phyloP scores from a whole-genome alignment of 306 rosid species.

The Cucurbita moschata region DNA sequence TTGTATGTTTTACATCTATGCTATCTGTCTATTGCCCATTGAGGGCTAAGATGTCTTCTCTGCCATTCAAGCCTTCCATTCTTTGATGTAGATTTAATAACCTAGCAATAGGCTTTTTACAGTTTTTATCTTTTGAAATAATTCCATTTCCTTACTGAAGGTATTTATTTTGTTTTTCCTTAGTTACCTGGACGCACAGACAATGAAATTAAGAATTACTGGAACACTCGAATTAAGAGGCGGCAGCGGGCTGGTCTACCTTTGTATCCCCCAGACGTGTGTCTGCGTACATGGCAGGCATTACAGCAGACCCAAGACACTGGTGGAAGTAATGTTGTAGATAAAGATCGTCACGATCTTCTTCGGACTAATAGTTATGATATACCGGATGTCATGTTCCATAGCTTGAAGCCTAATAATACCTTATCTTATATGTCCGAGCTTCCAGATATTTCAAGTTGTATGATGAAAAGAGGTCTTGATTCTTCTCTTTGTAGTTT shows the following conservation, averaged over 20 bases:
- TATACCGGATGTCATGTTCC: slow-evolving; percentile 48
- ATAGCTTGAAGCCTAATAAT: slow-evolving; percentile 35
- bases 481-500: slow-evolving; percentile 48
- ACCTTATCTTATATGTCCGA: slow-evolving; percentile 38
- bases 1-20: background rate
- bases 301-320: slow-evolving; percentile 33
- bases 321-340: slow-evolving; percentile 28
- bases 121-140: slow-evolving; percentile 5
- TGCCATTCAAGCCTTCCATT: background rate
- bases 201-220: slow-evolving; percentile 96
- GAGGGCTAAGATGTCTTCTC: background rate
- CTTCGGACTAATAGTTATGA: slow-evolving; percentile 34
- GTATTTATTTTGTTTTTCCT: slow-evolving; percentile 15
- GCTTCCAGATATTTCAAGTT: slow-evolving; percentile 31
- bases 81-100: background rate
- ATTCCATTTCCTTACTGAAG: slow-evolving; percentile 3
- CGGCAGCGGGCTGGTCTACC: slow-evolving; percentile 88
- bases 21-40: background rate
- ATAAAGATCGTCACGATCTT: slow-evolving; percentile 29
- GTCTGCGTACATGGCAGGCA: slow-evolving; percentile 37
- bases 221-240: slow-evolving; percentile 94
- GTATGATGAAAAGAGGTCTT: slow-evolving; percentile 39
- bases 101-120: background rate
- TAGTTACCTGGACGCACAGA: slow-evolving; percentile 98
- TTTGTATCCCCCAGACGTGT: slow-evolving; percentile 77